Percentiles rank a stretch among this genome's conserved stretches.
phyloP scores from a whole-genome alignment of 2,329 filamentous ascomycete species.

The Aureobasidium namibiae region DNA sequence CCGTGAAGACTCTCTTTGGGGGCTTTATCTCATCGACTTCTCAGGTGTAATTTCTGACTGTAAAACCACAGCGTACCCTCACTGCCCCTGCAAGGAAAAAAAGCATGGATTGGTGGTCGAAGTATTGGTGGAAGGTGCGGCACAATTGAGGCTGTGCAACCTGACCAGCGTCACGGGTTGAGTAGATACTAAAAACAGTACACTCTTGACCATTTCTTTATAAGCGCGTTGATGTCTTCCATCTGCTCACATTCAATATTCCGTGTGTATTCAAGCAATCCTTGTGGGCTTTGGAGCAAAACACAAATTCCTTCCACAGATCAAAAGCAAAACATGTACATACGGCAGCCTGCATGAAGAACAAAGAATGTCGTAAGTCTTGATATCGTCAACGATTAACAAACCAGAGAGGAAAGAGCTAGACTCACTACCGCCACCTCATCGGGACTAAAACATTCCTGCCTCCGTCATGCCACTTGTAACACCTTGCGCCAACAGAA shows the following conservation, averaged over 20 bases:
- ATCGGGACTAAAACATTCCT: neutral
- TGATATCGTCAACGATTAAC: neutral
- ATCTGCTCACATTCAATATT: no score
- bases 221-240: neutral
- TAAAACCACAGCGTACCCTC: neutral
- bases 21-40: no score
- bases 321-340: neutral
- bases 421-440: neutral
- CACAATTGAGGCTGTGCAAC: slow-evolving; percentile 3
- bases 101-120: neutral
- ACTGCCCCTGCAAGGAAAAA: no score
- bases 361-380: neutral
- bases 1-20: no score
- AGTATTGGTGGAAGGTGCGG: neutral
- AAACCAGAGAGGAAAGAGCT: neutral
- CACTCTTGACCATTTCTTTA: neutral
- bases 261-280: neutral
- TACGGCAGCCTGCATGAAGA: neutral
- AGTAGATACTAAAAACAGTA: neutral
- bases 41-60: no score
- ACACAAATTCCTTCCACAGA: neutral
- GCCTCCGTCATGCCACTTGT: neutral
- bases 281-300: neutral
- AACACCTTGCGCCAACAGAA: neutral
- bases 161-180: neutral